Conservation (phyloP, 2,329 filamentous ascomycete species). For the Aspergillus sp. region DNA sequence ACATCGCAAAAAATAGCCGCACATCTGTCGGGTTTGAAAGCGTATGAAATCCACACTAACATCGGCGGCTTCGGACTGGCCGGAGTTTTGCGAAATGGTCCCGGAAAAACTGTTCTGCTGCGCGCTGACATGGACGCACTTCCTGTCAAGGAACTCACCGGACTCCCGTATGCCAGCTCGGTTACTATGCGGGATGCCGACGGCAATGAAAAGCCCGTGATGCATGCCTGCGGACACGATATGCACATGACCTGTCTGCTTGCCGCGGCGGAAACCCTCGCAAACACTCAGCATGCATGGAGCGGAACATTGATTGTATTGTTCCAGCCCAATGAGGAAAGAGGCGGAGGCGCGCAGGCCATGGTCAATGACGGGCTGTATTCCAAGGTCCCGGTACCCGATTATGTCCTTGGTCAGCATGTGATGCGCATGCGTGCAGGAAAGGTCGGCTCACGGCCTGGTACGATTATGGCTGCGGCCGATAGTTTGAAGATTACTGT, state of each 20-base stretch:
- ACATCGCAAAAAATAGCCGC: constrained; percentile 51
- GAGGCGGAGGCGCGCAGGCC: constrained; percentile 59
- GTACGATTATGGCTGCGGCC: constrained; percentile 45
- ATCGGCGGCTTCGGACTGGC: constrained; percentile 49
- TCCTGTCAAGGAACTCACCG: constrained; percentile 49
- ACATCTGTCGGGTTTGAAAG: constrained; percentile 37
- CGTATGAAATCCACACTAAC: constrained; percentile 40
- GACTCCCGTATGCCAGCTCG: constrained; percentile 49
- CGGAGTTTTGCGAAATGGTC: constrained; percentile 45
- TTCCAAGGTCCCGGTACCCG: constrained; percentile 52
- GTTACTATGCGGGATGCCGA: constrained; percentile 48
- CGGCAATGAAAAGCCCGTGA: constrained; percentile 54
- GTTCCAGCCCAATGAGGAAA: constrained; percentile 69
- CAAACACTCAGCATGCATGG: constrained; percentile 51
- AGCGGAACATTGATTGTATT: constrained; percentile 61
- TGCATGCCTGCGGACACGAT: constrained; percentile 64
- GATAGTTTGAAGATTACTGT: constrained; percentile 54
- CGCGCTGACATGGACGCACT: constrained; percentile 53
- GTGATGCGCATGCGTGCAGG: constrained; percentile 50
- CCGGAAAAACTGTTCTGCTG: constrained; percentile 46
- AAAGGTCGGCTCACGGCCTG: constrained; percentile 37
- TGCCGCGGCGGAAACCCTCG: constrained; percentile 53
- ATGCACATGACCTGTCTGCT: constrained; percentile 60
- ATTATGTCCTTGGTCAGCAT: constrained; percentile 58
- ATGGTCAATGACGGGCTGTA: constrained; percentile 63